These are phyloP conservation scores for Spergularia bocconei DNA, from an alignment of 148 eudicot species.

Conservation along the genomic window DNA sequence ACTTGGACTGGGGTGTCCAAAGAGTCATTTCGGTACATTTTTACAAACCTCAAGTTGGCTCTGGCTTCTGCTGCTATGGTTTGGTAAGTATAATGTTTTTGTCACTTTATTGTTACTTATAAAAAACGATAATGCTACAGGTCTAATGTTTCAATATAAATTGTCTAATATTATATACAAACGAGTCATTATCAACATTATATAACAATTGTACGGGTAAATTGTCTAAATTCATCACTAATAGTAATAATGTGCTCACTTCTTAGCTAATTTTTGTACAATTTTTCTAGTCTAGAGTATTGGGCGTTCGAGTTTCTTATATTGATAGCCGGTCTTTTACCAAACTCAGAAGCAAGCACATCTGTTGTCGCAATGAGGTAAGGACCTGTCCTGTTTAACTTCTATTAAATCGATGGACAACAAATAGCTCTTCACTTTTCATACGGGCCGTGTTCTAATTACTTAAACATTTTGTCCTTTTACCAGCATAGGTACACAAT, in stretches of 20 bases:
- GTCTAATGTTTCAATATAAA: too few species aligned
- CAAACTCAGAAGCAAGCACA: conserved; percentile 60
- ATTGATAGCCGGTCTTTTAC: conserved; percentile 67
- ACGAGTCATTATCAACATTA: too few species aligned
- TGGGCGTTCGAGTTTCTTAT: conserved; percentile 85
- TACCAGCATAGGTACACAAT: conserved; percentile 70
- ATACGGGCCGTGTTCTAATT: too few species aligned
- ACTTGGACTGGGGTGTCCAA: conserved; percentile 59
- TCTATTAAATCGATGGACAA: neutral
- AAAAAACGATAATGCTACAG: too few species aligned
- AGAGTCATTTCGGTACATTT: conserved; percentile 43
- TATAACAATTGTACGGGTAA: too few species aligned
- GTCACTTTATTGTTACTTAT: neutral
- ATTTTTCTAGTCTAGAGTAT: conserved; percentile 52
- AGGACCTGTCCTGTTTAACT: neutral
- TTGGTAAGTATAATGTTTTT: conserved; percentile 42
- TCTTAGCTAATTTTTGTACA: neutral
- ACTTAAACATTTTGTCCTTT: neutral
- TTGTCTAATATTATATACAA: too few species aligned
- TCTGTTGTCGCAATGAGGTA: conserved; percentile 74
- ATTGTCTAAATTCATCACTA: neutral
- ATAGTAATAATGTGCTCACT: neutral
- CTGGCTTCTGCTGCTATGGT: conserved; percentile 87
- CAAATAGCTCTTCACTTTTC: too few species aligned
- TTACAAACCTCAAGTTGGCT: conserved; percentile 49